Evolutionary conservation across 352 stramenopile species (phyloP).

Genomic region (Globisporangium canariense): DNA sequence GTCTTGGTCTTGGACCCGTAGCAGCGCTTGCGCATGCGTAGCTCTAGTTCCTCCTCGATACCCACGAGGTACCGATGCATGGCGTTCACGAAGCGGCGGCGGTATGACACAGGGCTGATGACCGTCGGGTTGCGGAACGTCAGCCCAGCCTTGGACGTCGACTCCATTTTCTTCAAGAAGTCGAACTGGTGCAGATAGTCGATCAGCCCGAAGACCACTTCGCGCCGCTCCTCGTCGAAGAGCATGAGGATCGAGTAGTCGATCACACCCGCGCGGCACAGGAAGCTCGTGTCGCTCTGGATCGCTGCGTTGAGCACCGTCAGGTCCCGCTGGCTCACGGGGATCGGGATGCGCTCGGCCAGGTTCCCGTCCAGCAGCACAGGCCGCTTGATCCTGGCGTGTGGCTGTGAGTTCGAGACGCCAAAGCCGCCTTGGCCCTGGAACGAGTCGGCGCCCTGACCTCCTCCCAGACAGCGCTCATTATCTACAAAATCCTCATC

Average conservation of each 20-base stretch:
- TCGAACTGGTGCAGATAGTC: constrained; percentile 89
- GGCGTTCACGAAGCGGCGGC: constrained; percentile 75
- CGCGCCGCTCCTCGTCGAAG: constrained; percentile 76
- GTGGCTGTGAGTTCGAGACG: constrained; percentile 23
- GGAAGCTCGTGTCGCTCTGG: constrained; percentile 73
- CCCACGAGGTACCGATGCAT: constrained; percentile 82
- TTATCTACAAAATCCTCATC: constrained; percentile 27
- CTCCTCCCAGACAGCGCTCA: not conserved
- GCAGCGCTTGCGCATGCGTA: constrained; percentile 58
- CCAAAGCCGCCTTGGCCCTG: constrained; percentile 13
- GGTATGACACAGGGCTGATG: constrained; percentile 79
- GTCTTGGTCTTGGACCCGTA: constrained; percentile 25
- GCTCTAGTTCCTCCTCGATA: constrained; percentile 71
- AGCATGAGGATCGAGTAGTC: constrained; percentile 86
- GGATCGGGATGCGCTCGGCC: constrained; percentile 75
- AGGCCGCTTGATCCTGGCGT: constrained; percentile 51
- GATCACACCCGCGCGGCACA: constrained; percentile 72
- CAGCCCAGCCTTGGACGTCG: constrained; percentile 79
- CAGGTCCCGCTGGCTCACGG: constrained; percentile 60
- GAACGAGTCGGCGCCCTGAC: constrained; percentile 10
- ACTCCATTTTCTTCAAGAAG: constrained; percentile 89
- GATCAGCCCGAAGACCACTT: constrained; percentile 76
- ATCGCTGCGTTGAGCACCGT: constrained; percentile 63
- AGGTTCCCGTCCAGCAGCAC: constrained; percentile 82
- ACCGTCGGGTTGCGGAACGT: constrained; percentile 84